phyloP scores from a whole-genome alignment of 2,329 filamentous ascomycete genomes.

The Trichoderma sp. region DNA sequence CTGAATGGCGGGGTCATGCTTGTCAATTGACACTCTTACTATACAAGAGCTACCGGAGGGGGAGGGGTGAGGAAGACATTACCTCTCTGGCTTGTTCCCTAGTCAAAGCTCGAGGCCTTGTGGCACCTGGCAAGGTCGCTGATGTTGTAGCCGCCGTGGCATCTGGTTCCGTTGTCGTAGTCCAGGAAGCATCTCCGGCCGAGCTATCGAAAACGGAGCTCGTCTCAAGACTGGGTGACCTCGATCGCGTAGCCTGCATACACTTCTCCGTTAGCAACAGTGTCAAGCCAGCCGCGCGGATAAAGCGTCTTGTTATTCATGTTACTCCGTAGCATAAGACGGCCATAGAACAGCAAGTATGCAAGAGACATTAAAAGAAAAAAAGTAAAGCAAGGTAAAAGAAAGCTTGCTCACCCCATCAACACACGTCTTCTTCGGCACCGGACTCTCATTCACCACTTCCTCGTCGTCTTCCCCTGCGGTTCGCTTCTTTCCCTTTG shows the following conservation, averaged over 20 bases:
- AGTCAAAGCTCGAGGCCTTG: conserved; percentile 37
- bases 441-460: conserved; percentile 26
- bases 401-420: conserved; percentile 29
- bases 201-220: conserved; percentile 52
- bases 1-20: conserved; percentile 32
- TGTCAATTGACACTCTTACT: neutral
- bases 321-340: neutral
- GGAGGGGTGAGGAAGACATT: conserved; percentile 3
- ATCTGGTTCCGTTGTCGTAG: conserved; percentile 50
- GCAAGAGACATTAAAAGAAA: neutral
- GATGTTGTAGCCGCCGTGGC: conserved; percentile 9
- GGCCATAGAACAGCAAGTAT: neutral
- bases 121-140: conserved; percentile 13
- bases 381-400: neutral
- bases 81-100: conserved; percentile 54
- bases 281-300: neutral
- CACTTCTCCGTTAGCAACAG: neutral
- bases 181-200: conserved; percentile 47
- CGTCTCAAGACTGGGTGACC: conserved; percentile 39
- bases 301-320: neutral
- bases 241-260: conserved; percentile 23
- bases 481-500: conserved; percentile 30
- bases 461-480: conserved; percentile 29
- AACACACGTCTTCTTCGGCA: conserved; percentile 35
- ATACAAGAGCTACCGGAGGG: neutral